A percentile compares a stretch with the other conserved stretches of the same genome.
These are phyloP conservation scores for Lactarius pseudohatsudake DNA, from an alignment of 768 basidiomycete species.

Conservation along the genomic window DNA sequence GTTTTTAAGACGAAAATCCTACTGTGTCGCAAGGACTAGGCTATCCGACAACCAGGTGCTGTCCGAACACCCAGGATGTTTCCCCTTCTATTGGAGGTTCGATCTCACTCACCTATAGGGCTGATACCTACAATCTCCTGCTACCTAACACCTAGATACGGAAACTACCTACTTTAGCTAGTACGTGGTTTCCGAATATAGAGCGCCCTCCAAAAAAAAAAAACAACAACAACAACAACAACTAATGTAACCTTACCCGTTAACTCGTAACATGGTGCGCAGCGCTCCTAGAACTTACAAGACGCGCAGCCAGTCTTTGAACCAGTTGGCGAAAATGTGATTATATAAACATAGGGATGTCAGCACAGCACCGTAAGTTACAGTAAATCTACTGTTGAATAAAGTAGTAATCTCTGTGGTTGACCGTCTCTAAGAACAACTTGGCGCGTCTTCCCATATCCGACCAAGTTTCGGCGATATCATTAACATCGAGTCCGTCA, in stretches of 20 bases:
- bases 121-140: too few species aligned
- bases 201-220: too few species aligned
- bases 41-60: too few species aligned
- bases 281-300: not conserved
- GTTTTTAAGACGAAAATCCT: too few species aligned
- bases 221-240: too few species aligned
- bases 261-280: not conserved
- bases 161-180: too few species aligned
- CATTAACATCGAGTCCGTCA: not conserved
- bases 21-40: too few species aligned
- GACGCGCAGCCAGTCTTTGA: not conserved
- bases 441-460: conserved; percentile 14
- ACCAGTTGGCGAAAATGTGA: not conserved
- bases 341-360: not conserved
- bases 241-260: not conserved
- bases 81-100: too few species aligned
- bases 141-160: too few species aligned
- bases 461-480: not conserved
- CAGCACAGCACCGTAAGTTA: not conserved
- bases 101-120: too few species aligned
- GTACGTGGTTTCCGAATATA: too few species aligned
- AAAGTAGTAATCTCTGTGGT: not conserved
- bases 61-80: too few species aligned
- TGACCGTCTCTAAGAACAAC: conserved; percentile 1
- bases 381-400: not conserved